phyloP scores from a whole-genome alignment of 805 yeast genomes.

The Wickerhamiella dianesei region DNA sequence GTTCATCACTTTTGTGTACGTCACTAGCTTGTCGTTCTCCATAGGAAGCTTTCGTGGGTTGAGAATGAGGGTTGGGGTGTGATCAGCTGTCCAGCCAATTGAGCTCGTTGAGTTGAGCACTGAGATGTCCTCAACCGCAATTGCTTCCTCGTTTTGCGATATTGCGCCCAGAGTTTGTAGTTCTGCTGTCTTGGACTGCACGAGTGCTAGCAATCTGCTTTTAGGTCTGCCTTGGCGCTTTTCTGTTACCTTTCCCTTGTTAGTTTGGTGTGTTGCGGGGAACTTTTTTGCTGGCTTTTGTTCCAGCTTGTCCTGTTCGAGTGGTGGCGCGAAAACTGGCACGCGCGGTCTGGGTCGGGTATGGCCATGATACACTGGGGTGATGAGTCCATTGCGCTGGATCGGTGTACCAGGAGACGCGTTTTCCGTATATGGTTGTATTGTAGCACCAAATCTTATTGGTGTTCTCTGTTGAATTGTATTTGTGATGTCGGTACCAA shows the following conservation, averaged over 20 bases:
- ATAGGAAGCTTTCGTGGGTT: conserved; percentile 7
- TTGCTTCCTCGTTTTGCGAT: not conserved
- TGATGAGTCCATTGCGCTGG: no score
- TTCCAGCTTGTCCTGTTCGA: no score
- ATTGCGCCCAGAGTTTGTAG: conserved; percentile 1
- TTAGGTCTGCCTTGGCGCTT: no score
- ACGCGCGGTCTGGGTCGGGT: no score
- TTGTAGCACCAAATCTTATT: not conserved
- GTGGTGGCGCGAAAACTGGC: no score
- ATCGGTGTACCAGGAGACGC: no score
- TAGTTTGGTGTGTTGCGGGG: no score
- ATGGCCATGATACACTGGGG: no score
- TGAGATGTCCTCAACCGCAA: not conserved
- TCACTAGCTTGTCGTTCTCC: not conserved
- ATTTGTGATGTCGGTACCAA: conserved; percentile 7
- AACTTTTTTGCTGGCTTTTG: no score
- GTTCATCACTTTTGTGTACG: not conserved
- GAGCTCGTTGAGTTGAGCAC: not conserved
- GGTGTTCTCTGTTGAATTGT: not conserved
- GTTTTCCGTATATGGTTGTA: no score
- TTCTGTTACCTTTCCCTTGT: no score
- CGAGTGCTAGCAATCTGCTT: conserved; percentile 3
- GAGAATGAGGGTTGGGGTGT: conserved; percentile 1
- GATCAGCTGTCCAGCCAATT: not conserved
- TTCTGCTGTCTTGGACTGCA: conserved; percentile 2